Evolutionary conservation across 768 basidiomycete genomes (phyloP).

Genomic region (Coprinopsis cinerea): DNA sequence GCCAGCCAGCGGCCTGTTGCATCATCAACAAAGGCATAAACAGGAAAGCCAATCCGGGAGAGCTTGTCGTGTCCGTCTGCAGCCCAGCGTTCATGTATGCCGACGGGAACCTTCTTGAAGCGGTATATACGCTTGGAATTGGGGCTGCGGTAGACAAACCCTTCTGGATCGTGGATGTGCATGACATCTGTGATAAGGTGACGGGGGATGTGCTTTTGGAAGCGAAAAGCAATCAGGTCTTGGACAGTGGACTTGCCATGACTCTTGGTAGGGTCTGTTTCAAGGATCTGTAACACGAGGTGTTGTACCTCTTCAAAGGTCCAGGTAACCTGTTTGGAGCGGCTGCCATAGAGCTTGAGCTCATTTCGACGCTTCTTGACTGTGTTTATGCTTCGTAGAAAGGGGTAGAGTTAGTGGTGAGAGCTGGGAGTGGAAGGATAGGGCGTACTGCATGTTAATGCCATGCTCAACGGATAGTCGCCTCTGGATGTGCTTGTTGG

Average conservation of each 20-base stretch:
- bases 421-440: not conserved
- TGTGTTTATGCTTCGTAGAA: not conserved
- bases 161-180: slow-evolving; percentile 22
- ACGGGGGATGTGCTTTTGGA: not conserved
- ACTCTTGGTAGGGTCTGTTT: not conserved
- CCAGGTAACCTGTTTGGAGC: not conserved
- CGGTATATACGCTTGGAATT: slow-evolving; percentile 23
- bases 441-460: not conserved
- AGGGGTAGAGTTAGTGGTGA: not conserved
- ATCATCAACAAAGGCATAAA: slow-evolving; percentile 31
- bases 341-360: not conserved
- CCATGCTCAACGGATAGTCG: too few relatives aligned
- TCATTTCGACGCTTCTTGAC: slow-evolving; percentile 1
- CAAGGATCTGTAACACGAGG: not conserved
- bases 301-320: not conserved
- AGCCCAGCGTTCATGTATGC: slow-evolving; percentile 31
- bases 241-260: not conserved
- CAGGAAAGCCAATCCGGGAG: slow-evolving; percentile 31
- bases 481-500: too few relatives aligned
- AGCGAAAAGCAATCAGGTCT: not conserved
- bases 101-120: slow-evolving; percentile 21
- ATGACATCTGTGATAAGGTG: slow-evolving; percentile 16
- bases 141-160: slow-evolving; percentile 24
- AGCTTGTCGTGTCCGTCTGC: slow-evolving; percentile 37
- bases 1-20: slow-evolving; percentile 25